A percentile compares a stretch with the other conserved stretches of the same genome.
phyloP scores from a whole-genome alignment of 2,329 filamentous ascomycete species.

The Catunica adiposa region DNA sequence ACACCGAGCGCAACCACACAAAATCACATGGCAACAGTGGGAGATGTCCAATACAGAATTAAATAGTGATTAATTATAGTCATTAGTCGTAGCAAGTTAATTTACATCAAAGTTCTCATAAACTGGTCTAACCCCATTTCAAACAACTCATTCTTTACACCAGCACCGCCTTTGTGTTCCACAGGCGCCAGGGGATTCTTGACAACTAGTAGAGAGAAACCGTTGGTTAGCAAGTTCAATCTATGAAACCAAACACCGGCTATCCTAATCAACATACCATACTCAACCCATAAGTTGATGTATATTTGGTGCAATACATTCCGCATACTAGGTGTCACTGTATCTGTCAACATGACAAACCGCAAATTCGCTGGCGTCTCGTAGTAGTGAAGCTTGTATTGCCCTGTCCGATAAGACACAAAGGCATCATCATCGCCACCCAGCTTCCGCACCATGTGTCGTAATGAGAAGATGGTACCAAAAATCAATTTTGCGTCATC shows the following conservation, averaged over 20 bases:
- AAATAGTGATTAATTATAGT: slow-evolving; percentile 2
- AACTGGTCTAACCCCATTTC: slow-evolving; percentile 63
- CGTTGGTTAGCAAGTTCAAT: neutral
- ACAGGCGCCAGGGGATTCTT: slow-evolving; percentile 54
- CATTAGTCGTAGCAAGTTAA: slow-evolving; percentile 6
- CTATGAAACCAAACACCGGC: neutral
- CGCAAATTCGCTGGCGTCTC: slow-evolving; percentile 92
- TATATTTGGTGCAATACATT: slow-evolving; percentile 96
- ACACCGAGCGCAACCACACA: neutral
- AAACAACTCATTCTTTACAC: slow-evolving; percentile 56
- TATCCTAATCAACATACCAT: slow-evolving; percentile 37
- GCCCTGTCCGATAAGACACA: slow-evolving; percentile 77
- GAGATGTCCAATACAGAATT: neutral
- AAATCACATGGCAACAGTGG: neutral
- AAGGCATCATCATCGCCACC: slow-evolving; percentile 91
- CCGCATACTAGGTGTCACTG: slow-evolving; percentile 72
- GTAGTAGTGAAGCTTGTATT: slow-evolving; percentile 98
- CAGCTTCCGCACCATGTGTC: slow-evolving; percentile 92
- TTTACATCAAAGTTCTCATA: slow-evolving; percentile 46
- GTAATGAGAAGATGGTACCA: slow-evolving; percentile 85
- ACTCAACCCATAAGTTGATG: slow-evolving; percentile 95
- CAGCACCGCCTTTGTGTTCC: slow-evolving; percentile 50
- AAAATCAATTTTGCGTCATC: slow-evolving; percentile 97
- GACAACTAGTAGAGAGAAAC: slow-evolving; percentile 32
- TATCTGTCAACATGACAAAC: slow-evolving; percentile 92